Conservation (phyloP, 305 asterid genomes). For the Rubia peregrina region DNA sequence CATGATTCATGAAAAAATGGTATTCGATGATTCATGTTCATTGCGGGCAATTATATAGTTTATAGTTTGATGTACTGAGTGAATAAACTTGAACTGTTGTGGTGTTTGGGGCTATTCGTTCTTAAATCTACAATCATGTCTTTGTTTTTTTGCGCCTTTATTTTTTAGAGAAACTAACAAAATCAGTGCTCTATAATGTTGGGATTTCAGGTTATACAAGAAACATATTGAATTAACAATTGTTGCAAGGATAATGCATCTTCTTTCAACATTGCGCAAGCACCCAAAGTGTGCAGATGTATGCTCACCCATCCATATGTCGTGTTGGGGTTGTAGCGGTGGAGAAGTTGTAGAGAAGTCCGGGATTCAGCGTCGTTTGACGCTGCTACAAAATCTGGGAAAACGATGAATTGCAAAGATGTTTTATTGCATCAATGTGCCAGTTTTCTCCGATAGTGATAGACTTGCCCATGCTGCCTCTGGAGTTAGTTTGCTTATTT, state of each 20-base stretch:
- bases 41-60: no score
- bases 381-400: no score
- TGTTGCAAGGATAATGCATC: constrained; percentile 47
- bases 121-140: constrained; percentile 11
- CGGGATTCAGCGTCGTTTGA: no score
- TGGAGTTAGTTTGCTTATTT: no score
- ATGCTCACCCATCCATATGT: constrained; percentile 8
- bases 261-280: constrained; percentile 66
- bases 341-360: no score
- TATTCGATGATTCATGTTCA: background rate
- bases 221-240: no score
- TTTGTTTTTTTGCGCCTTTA: constrained; percentile 20
- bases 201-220: constrained; percentile 5
- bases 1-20: no score
- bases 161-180: background rate
- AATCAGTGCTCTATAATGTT: background rate
- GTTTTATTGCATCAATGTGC: no score
- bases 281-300: constrained; percentile 87
- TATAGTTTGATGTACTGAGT: background rate
- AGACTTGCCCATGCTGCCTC: no score
- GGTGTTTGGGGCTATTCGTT: background rate
- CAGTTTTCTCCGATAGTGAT: no score
- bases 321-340: no score
- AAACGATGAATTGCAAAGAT: no score
- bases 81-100: background rate